Evolutionary conservation across 495 filamentous ascomycete genomes (phyloP).

Genomic region (Aspergillus indologenus): DNA sequence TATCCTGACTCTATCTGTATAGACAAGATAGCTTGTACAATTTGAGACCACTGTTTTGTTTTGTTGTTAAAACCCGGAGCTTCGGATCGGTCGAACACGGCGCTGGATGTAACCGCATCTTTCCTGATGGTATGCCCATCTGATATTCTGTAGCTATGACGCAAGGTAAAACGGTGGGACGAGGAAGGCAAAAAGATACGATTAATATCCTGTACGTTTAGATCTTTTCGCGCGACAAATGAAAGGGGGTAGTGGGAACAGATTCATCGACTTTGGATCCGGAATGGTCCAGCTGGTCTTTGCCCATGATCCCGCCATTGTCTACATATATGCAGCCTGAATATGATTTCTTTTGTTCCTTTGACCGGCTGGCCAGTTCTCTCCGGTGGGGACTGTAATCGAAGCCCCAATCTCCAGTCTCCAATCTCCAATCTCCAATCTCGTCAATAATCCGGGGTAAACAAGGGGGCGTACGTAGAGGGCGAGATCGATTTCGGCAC

Average conservation of each 20-base stretch:
- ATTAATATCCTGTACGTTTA: constrained; percentile 53
- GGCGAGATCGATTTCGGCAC: not conserved
- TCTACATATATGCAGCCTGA: constrained; percentile 29
- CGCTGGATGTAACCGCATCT: constrained; percentile 19
- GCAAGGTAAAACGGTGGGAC: constrained; percentile 21
- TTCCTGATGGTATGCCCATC: constrained; percentile 10
- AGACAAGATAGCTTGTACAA: constrained; percentile 56
- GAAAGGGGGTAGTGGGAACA: constrained; percentile 27
- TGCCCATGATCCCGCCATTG: constrained; percentile 13
- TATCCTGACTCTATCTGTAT: constrained; percentile 52
- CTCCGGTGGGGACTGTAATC: not conserved
- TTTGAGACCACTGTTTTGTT: constrained; percentile 51
- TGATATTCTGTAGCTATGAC: constrained; percentile 21
- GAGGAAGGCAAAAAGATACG: constrained; percentile 36
- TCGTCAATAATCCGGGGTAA: not conserved
- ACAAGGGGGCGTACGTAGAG: not conserved
- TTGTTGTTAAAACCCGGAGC: constrained; percentile 29
- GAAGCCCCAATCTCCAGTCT: not conserved
- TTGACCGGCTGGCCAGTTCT: not conserved
- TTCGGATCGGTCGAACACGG: constrained; percentile 18
- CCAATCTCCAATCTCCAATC: not conserved
- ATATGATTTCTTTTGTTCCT: constrained; percentile 34
- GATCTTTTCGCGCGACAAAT: constrained; percentile 43
- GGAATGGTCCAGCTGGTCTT: constrained; percentile 16
- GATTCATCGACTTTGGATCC: constrained; percentile 11